Base-by-base conservation (phyloP, 1,284 basidiomycete genomes). In the Ganoderma sp. region DNA sequence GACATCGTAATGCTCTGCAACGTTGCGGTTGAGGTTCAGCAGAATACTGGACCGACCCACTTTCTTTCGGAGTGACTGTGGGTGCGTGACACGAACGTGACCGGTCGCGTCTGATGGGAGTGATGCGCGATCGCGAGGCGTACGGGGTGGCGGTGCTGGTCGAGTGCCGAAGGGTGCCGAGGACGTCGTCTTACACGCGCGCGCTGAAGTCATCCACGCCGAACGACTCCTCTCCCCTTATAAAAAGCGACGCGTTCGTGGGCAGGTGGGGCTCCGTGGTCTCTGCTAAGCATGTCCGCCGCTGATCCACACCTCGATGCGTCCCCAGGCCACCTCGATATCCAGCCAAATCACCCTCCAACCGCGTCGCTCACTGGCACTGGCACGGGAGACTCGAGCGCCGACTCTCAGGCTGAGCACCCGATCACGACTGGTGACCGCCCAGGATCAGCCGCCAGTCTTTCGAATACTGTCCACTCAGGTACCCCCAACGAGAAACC, bases 381-480 rank as follows among this genome's bases (percentile, higher is more conserved):
- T n/a, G n/a, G n/a, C 32, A 32, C 32, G 32, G n/a, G n/a, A 25
- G 19, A 3, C 43, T 45, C 28, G 19, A 32, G 2, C 28, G 2
- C 28, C 28, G 28, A 32, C 7, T 37, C 37, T 6, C 3, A 37
- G 37, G 7, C 7, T n/a, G n/a, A n/a, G n/a, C n/a, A n/a, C 37
- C 37, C 37, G 10, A 10, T 10, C 37, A 39, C 37, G 32, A 32
- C 32, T 3, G 32, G 32, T 2, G 10, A 54, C 9, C 28, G 52
- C 4, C 52, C 15, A 6, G 52, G 22, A 15, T 17, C 52, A 15
- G 10, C 52, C n/a, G 32, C 25, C 52, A 54, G 28, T 28, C 10
- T 54, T 14, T 54, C 64, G 28, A 28, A 25, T 2, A 63, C 67
- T 12, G n/a, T 63, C 39, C 37, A 58, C 48, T 56, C 45, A 9